phyloP scores from a whole-genome alignment of 1,139 yeast genomes.

The Geotrichum histeridarum region DNA sequence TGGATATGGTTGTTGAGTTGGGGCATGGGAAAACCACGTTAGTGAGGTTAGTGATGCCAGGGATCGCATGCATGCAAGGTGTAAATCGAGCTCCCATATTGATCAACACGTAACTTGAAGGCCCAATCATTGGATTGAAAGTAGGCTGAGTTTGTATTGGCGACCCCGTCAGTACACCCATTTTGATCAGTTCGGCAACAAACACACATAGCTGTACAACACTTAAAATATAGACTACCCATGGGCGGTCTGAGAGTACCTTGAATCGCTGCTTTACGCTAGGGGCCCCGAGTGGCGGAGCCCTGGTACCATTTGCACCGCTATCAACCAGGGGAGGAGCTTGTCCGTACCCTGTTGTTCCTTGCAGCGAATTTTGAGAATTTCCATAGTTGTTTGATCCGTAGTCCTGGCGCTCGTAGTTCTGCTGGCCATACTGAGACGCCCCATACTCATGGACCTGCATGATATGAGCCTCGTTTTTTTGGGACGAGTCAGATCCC shows the following conservation, averaged over 20 bases:
- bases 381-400: too few relatives aligned
- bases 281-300: not conserved
- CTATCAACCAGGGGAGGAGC: too few relatives aligned
- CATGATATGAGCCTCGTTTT: too few relatives aligned
- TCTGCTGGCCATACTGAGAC: not conserved
- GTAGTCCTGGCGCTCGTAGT: not conserved
- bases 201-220: slow-evolving; percentile 55
- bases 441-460: not conserved
- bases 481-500: too few relatives aligned
- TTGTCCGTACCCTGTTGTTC: too few relatives aligned
- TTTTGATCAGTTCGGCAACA: slow-evolving; percentile 58
- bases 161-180: slow-evolving; percentile 59
- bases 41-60: slow-evolving; percentile 48
- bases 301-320: not conserved
- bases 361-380: too few relatives aligned
- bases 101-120: slow-evolving; percentile 62
- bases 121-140: slow-evolving; percentile 78
- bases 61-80: slow-evolving; percentile 62
- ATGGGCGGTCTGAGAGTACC: slow-evolving; percentile 26
- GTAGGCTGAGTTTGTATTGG: slow-evolving; percentile 67
- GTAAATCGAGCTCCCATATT: slow-evolving; percentile 69
- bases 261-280: not conserved
- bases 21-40: slow-evolving; percentile 59
- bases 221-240: slow-evolving; percentile 33
- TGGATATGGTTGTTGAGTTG: slow-evolving; percentile 52